Base-by-base conservation (phyloP, 257 asterid species). In the Rubia yunnanensis region DNA sequence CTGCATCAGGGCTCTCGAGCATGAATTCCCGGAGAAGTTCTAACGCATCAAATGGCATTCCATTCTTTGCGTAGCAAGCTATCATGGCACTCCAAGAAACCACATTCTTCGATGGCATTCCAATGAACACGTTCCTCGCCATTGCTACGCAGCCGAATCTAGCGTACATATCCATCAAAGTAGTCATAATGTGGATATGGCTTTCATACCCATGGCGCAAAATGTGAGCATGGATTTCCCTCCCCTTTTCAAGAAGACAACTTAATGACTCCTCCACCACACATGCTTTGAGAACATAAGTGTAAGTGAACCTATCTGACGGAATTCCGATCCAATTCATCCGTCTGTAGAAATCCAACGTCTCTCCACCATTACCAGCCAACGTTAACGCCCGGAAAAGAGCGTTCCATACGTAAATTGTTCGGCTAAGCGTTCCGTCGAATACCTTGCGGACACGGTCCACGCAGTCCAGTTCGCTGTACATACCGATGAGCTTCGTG, bases 41-140 rank as follows among this genome's bases (percentile, higher is more conserved):
- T 32, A 88, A 78, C 3, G 96, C 96, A 23, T 86, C 92, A 24
- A 76, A 75, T 6, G 96, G 81, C 79, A 65, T 83, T 20, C 82
- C 90, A 10, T 88, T 91, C 78, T 85, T 91, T 0, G 95, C 83
- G 20, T 79, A 86, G 48, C 98, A 91, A 0, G 92, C 85, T 24
- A 91, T 85, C 95, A 91, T 83, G 4, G 98, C 95, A 57, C 86
- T 91, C 98, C 98, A 91, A 63, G 98, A 88, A 63, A 91, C 98
- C 64, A 88, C 78, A 74, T 88, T 91, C 76, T 81, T 92, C 52
- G 70, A 79, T 0, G 85, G 81, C 95, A 89, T 89, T 34, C 72
- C 66, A 22, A 64, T 65, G 66, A 92, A 92, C 13, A 89, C 92
- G 17, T 50, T 70, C 22, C 68, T 65, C 0, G 98, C 95, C 76